These are phyloP conservation scores for Fusarium sp. DNA, from an alignment of 2,329 filamentous ascomycete genomes.

Conservation along the genomic window DNA sequence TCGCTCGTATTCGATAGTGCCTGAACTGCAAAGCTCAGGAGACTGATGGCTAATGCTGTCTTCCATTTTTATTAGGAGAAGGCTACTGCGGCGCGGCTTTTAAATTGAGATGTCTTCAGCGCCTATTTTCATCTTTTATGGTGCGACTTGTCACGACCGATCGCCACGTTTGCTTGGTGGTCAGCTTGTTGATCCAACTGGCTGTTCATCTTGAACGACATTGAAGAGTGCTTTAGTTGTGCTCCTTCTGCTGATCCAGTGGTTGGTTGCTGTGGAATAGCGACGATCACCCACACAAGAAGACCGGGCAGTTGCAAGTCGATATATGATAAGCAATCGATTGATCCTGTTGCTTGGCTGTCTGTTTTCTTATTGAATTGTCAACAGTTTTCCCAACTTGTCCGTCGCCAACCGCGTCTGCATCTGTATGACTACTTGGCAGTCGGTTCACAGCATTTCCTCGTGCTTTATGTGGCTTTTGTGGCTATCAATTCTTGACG, in stretches of 20 bases:
- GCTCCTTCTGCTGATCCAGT: conserved; percentile 3
- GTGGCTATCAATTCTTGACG: conserved; percentile 21
- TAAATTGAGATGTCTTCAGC: conserved; percentile 5
- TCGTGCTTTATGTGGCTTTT: conserved; percentile 30
- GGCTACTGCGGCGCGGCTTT: conserved; percentile 13
- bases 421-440: background rate
- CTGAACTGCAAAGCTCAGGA: conserved; percentile 28
- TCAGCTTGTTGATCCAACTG: conserved; percentile 8
- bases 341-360: conserved; percentile 12
- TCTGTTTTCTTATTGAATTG: background rate
- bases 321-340: conserved; percentile 9
- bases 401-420: background rate
- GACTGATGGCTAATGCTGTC: conserved; percentile 1
- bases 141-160: conserved; percentile 7
- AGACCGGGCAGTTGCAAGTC: conserved; percentile 2
- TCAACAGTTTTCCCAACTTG: conserved; percentile 11
- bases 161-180: conserved; percentile 9
- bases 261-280: conserved; percentile 23
- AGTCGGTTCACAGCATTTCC: background rate
- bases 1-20: conserved; percentile 27
- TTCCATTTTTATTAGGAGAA: background rate
- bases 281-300: conserved; percentile 10
- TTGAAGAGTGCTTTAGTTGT: background rate
- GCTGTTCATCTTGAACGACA: background rate
- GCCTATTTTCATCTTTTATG: conserved; percentile 4